Percentiles rank a stretch among this genome's conserved stretches.
Conservation (phyloP, 2,329 filamentous ascomycete genomes). For the Xylaria sp. region DNA sequence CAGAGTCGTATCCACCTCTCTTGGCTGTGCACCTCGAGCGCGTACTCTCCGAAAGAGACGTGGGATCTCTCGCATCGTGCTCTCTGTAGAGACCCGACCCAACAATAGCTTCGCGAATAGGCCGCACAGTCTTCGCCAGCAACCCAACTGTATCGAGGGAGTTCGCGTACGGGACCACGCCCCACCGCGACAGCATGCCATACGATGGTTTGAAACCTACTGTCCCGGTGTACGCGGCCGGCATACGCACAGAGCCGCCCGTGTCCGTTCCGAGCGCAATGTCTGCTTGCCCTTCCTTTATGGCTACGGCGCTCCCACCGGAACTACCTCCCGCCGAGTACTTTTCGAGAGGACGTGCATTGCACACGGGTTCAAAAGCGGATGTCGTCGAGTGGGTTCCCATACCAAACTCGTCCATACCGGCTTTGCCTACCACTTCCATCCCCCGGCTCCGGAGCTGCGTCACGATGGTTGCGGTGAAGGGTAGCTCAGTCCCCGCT, state of each 20-base stretch:
- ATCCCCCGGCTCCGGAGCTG: conserved; percentile 73
- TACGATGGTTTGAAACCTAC: conserved; percentile 94
- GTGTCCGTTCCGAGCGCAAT: conserved; percentile 91
- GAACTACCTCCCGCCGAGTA: conserved; percentile 87
- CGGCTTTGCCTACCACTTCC: conserved; percentile 80
- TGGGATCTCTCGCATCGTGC: conserved; percentile 79
- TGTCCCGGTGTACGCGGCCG: conserved; percentile 85
- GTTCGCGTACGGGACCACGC: conserved; percentile 91
- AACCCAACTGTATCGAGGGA: conserved; percentile 92
- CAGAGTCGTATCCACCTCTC: conserved; percentile 45
- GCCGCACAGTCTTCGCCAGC: conserved; percentile 66
- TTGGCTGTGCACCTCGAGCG: conserved; percentile 59
- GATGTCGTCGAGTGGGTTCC: conserved; percentile 83
- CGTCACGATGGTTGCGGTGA: conserved; percentile 82
- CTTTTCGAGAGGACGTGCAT: conserved; percentile 53
- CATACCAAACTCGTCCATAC: conserved; percentile 98
- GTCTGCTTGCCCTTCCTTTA: conserved; percentile 69
- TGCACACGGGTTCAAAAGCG: conserved; percentile 72
- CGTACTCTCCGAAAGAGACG: conserved; percentile 69
- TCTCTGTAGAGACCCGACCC: conserved; percentile 61
- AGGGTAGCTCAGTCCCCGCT: conserved; percentile 76
- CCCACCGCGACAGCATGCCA: conserved; percentile 84
- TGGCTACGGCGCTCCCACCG: conserved; percentile 90
- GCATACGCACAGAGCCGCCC: conserved; percentile 86
- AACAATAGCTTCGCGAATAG: conserved; percentile 63